These are phyloP conservation scores for Corylus heterophylla DNA, from an alignment of 306 rosid species.

Conservation along the genomic window DNA sequence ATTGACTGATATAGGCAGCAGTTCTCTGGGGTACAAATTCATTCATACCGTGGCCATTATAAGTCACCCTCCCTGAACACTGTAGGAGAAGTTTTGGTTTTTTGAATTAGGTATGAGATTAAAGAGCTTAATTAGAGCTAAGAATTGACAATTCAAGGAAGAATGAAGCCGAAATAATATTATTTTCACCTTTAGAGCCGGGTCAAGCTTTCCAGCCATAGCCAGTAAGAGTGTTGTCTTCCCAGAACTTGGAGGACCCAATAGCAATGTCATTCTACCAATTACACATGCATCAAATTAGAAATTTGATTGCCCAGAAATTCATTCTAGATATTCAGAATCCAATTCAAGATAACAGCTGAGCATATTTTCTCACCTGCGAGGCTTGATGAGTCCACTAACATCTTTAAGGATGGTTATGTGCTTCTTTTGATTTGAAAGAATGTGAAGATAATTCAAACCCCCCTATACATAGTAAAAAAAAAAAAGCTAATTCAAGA, in stretches of 20 bases:
- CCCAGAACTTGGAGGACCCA: slow-evolving; percentile 90
- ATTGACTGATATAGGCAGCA: slow-evolving; percentile 71
- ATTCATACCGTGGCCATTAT: slow-evolving; percentile 64
- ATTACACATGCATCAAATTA: background rate
- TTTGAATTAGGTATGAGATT: background rate
- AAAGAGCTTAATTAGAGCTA: background rate
- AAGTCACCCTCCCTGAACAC: slow-evolving; percentile 59
- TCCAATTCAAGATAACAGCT: background rate
- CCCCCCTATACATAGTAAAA: slow-evolving; percentile 25
- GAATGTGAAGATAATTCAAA: slow-evolving; percentile 35
- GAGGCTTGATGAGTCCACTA: slow-evolving; percentile 79
- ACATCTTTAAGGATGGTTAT: slow-evolving; percentile 59
- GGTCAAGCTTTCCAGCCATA: slow-evolving; percentile 68
- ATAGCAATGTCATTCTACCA: slow-evolving; percentile 66
- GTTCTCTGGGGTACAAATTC: slow-evolving; percentile 83
- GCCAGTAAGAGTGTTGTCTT: slow-evolving; percentile 71
- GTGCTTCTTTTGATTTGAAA: slow-evolving; percentile 40
- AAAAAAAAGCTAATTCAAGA: slow-evolving; percentile 4
- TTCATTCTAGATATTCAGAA: background rate
- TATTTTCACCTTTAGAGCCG: slow-evolving; percentile 49
- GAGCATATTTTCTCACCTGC: slow-evolving; percentile 41
- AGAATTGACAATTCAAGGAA: background rate
- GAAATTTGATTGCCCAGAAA: background rate
- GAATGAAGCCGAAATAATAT: slow-evolving; percentile 2
- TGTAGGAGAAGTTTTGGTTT: slow-evolving; percentile 19